These are phyloP conservation scores for Leccinum angustisporum DNA, from an alignment of 1,284 basidiomycete species.

Conservation along the genomic window DNA sequence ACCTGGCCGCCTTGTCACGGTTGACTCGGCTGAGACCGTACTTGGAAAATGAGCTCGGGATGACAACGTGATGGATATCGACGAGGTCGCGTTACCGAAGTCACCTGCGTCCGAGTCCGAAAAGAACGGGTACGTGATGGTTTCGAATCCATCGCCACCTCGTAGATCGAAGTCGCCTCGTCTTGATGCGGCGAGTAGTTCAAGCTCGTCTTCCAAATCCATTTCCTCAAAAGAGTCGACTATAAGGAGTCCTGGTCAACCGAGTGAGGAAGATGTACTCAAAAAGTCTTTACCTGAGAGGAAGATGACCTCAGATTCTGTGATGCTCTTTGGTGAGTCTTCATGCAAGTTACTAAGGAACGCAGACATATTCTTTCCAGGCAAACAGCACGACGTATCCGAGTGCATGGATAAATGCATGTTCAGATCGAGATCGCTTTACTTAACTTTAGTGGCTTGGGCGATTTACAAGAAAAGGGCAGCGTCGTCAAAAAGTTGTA, in stretches of 20 bases:
- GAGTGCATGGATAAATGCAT: conserved; percentile 99
- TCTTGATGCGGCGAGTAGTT: conserved; percentile 31
- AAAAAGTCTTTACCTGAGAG: conserved; percentile 64
- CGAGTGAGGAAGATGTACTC: conserved; percentile 22
- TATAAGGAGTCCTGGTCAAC: conserved; percentile 26
- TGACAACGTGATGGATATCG: conserved; percentile 52
- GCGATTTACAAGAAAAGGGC: conserved; percentile 51
- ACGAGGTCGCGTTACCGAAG: conserved; percentile 39
- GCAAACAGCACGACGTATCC: conserved; percentile 97
- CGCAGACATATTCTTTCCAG: conserved; percentile 32
- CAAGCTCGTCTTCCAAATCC: conserved; percentile 31
- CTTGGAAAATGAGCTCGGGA: conserved; percentile 72
- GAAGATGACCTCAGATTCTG: conserved; percentile 64
- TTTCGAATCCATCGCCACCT: conserved; percentile 43
- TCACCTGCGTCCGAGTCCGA: conserved; percentile 37
- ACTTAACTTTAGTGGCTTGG: conserved; percentile 70
- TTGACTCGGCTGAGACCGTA: conserved; percentile 50
- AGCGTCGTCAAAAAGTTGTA: conserved; percentile 80
- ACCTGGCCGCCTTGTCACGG: conserved; percentile 24
- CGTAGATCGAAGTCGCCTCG: conserved; percentile 40
- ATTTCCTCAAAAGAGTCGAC: conserved; percentile 47
- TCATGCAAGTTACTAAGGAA: background rate
- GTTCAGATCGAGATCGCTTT: conserved; percentile 97
- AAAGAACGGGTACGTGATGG: conserved; percentile 51
- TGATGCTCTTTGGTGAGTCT: conserved; percentile 85